Evolutionary conservation across 352 stramenopile species (phyloP).

Genomic region (Pythium myriotylum): DNA sequence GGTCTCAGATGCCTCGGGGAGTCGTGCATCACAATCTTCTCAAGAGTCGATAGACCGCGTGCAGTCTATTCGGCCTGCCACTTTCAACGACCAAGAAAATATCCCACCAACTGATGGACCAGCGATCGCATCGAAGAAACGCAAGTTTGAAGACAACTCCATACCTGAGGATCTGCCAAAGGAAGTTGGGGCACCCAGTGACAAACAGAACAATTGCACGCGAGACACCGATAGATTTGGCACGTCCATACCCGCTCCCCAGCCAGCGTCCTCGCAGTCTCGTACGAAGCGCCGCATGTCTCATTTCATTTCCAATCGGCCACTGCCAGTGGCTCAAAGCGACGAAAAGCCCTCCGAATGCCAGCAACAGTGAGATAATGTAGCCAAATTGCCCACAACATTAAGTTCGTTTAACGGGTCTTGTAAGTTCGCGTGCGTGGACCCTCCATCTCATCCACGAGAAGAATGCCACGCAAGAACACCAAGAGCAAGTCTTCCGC

Average conservation of each 20-base stretch:
- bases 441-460: too few relatives aligned
- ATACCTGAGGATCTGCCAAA: neutral
- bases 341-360: conserved; percentile 44
- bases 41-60: conserved; percentile 4
- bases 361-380: conserved; percentile 41
- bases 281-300: conserved; percentile 32
- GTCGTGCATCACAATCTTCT: neutral
- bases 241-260: too few relatives aligned
- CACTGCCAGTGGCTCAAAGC: neutral
- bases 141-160: conserved; percentile 19
- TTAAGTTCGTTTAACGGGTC: conserved; percentile 13
- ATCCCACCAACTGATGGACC: conserved; percentile 14
- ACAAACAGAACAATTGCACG: neutral
- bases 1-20: neutral
- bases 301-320: conserved; percentile 40
- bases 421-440: conserved; percentile 19
- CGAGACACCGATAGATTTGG: neutral
- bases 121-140: neutral
- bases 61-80: neutral
- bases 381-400: conserved; percentile 8
- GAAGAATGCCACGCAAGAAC: conserved; percentile 28
- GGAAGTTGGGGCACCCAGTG: too few relatives aligned
- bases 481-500: conserved; percentile 6
- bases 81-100: conserved; percentile 25
- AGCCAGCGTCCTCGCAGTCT: neutral